phyloP scores from a whole-genome alignment of 495 filamentous ascomycete species.

The Neurospora sp. region DNA sequence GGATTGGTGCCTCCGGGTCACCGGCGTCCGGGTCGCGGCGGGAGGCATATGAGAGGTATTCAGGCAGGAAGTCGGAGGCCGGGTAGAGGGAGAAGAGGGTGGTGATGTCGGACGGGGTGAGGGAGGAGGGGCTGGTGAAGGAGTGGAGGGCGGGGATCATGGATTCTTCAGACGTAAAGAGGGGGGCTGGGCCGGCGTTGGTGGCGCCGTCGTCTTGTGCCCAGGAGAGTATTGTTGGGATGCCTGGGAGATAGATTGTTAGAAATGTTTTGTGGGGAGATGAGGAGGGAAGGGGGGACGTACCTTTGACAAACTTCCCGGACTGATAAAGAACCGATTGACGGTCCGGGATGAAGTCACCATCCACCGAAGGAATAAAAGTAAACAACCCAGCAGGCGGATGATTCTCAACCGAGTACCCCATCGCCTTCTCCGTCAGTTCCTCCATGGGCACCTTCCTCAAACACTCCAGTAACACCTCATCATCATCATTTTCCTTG shows the following conservation, averaged over 20 bases:
- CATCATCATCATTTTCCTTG: conserved; percentile 9
- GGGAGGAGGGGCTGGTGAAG: neutral
- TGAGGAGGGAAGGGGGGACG: neutral
- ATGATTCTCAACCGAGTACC: conserved; percentile 14
- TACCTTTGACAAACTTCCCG: conserved; percentile 19
- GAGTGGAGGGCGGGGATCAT: conserved; percentile 9
- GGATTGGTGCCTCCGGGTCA: conserved; percentile 12
- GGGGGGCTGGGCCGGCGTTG: conserved; percentile 9
- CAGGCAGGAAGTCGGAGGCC: conserved; percentile 10
- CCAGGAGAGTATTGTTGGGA: conserved; percentile 23
- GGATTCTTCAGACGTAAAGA: conserved; percentile 8
- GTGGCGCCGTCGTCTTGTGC: conserved; percentile 21
- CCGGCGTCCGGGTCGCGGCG: neutral
- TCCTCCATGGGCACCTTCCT: conserved; percentile 18
- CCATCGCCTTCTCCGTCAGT: conserved; percentile 18
- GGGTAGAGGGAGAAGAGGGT: conserved; percentile 17
- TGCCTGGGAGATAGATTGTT: conserved; percentile 3
- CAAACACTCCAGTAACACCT: conserved; percentile 21
- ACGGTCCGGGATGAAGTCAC: conserved; percentile 17
- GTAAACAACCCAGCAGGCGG: conserved; percentile 14
- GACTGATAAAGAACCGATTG: conserved; percentile 11
- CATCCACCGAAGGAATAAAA: conserved; percentile 22
- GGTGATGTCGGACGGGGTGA: conserved; percentile 9
- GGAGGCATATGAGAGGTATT: conserved; percentile 11
- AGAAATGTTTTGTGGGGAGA: neutral